phyloP scores from a whole-genome alignment of 495 filamentous ascomycete genomes.

The Neurospora sp. region DNA sequence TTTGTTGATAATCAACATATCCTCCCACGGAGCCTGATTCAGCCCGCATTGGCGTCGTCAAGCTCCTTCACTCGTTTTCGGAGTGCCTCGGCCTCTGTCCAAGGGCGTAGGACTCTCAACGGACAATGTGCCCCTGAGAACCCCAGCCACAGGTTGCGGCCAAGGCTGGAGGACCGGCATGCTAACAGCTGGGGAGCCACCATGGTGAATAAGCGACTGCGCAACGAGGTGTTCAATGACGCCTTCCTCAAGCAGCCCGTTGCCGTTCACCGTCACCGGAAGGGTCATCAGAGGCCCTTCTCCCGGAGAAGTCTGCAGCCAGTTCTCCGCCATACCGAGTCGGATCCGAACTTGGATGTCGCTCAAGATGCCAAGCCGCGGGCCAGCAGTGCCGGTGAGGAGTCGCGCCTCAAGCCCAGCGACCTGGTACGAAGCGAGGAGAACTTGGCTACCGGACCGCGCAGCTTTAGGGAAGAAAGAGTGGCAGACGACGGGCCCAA shows the following conservation, averaged over 20 bases:
- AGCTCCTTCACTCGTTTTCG: slow-evolving; percentile 17
- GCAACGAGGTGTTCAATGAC: slow-evolving; percentile 88
- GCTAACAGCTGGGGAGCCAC: slow-evolving; percentile 92
- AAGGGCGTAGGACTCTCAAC: background rate
- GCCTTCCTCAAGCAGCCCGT: slow-evolving; percentile 83
- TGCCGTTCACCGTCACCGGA: slow-evolving; percentile 44
- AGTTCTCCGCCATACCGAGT: slow-evolving; percentile 23
- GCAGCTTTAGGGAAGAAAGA: background rate
- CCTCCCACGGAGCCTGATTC: slow-evolving; percentile 69
- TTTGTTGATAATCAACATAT: slow-evolving; percentile 96
- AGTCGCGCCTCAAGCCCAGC: slow-evolving; percentile 3
- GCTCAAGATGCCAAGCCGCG: slow-evolving; percentile 8
- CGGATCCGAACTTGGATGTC: slow-evolving; percentile 18
- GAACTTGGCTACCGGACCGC: slow-evolving; percentile 10
- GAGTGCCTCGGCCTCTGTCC: slow-evolving; percentile 27
- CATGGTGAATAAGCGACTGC: slow-evolving; percentile 75
- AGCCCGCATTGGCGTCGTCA: slow-evolving; percentile 22
- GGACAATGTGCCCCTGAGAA: background rate
- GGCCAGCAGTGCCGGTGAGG: background rate
- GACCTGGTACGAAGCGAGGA: slow-evolving; percentile 22
- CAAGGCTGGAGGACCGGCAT: slow-evolving; percentile 37
- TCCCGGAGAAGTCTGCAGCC: slow-evolving; percentile 34
- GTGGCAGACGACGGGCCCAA: slow-evolving; percentile 23
- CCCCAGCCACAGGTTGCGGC: slow-evolving; percentile 16
- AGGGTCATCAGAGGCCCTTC: slow-evolving; percentile 52